Evolutionary conservation across 2,329 filamentous ascomycete species (phyloP), one percentile per base, ranked within the genome.

Genomic region (Corinectria fuckeliana): DNA sequence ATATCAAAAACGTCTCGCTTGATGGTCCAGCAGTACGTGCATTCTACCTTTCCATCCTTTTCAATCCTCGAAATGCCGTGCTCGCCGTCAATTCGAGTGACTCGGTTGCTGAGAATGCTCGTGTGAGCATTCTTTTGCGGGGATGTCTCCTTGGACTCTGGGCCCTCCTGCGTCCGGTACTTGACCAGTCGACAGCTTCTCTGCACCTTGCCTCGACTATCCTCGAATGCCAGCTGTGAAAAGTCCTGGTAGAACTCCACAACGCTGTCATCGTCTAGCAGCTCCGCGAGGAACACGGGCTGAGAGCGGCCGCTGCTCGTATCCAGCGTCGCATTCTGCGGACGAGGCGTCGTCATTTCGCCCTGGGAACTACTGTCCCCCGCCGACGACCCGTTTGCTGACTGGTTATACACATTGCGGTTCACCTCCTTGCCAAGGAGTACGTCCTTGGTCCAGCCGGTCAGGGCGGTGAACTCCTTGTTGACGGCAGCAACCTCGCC

Each of bases 1-100:
- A 98, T 97, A 79, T 98, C 94, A 79, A 98, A 98, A 38, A 95
- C 92, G 76, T 99, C 95, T 64, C 94, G 85, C 80, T 97, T 97
- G 63, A 98, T 93, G 64, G 92, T 94, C 93, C 94, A 98, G 80
- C 92, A 96, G 78, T 96, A 97, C 70, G 91, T 93, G 80, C 93
- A 97, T 74, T 96, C 91, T 57, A 98, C 91, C 77, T 95, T 93
- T 53, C 93, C 94, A 71, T 96, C 93, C 73, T 88, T 90, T 71
- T 91, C 92, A 13, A 97, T 84, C 71, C 88, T 87, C 54, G 90
- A 90, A 76, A 96, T 94, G 9, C 91, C 93, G 62, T 91, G 85
- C 75, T 92, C 89, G 54, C 89, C 87, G 68, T 87, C 87, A 67
- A 89, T 88, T 62, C 83, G 83, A 2, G 84, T 85, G 30, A 88